These are phyloP conservation scores for Annulohypoxylon moriforme DNA, from an alignment of 495 filamentous ascomycete species.

Conservation along the genomic window DNA sequence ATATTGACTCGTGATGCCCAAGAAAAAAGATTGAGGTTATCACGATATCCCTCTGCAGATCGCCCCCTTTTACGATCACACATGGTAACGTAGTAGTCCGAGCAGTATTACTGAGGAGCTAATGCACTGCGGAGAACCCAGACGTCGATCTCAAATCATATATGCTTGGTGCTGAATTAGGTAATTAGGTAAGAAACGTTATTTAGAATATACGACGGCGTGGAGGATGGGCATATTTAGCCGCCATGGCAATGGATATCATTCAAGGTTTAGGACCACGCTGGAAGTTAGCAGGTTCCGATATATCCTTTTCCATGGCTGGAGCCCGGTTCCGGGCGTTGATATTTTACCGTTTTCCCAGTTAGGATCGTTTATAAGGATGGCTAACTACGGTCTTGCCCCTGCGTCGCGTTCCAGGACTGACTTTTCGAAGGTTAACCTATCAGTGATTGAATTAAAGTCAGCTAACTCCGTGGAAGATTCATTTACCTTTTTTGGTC, in stretches of 20 bases:
- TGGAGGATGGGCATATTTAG: background rate
- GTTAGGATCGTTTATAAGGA: background rate
- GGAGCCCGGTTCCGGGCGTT: background rate
- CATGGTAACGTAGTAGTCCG: background rate
- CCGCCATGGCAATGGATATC: background rate
- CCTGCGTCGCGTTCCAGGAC: background rate
- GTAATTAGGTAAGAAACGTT: background rate
- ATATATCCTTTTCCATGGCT: background rate
- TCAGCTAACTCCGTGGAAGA: background rate
- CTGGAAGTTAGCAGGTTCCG: background rate
- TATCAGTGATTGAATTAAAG: background rate
- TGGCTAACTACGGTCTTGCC: background rate
- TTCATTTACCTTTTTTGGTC: background rate
- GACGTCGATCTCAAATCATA: background rate
- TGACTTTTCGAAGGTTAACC: background rate
- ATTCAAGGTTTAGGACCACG: background rate
- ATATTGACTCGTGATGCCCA: background rate
- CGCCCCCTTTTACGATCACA: background rate
- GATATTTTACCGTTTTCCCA: background rate
- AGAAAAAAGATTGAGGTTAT: background rate
- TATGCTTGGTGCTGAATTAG: background rate
- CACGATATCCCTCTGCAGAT: background rate
- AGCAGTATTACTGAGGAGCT: background rate
- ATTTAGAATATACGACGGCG: background rate
- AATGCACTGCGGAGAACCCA: background rate